These are phyloP conservation scores for Monascus ruber DNA, from an alignment of 2,329 filamentous ascomycete genomes.

Conservation along the genomic window DNA sequence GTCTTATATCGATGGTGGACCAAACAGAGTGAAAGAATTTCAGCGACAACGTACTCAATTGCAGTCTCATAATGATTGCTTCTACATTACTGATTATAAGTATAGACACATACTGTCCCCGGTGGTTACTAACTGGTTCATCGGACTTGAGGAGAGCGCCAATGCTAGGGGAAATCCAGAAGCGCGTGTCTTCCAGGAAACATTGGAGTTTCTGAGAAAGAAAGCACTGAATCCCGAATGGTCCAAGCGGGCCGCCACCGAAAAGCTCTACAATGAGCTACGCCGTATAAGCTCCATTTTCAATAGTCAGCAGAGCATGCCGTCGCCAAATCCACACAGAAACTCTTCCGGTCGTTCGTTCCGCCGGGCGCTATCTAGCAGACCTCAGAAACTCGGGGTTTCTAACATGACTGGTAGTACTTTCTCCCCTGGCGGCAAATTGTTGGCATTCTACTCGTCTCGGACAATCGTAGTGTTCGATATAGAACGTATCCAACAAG, in stretches of 20 bases:
- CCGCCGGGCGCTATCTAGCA: not conserved
- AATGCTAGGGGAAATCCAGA: conserved; percentile 10
- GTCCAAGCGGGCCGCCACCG: conserved; percentile 8
- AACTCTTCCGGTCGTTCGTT: not conserved
- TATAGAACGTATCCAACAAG: conserved; percentile 1
- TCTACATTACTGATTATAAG: conserved; percentile 4
- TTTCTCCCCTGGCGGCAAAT: conserved; percentile 5
- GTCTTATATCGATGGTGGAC: conserved; percentile 24
- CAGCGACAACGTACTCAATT: conserved; percentile 7
- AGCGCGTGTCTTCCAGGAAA: conserved; percentile 11
- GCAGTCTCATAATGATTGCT: conserved; percentile 12
- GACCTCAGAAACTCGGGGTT: not conserved
- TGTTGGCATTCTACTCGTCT: conserved; percentile 3
- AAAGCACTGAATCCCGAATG: conserved; percentile 13
- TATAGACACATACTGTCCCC: conserved; percentile 4
- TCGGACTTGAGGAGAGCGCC: conserved; percentile 1
- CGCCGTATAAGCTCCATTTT: conserved; percentile 4
- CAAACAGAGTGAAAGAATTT: conserved; percentile 12
- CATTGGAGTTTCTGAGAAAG: conserved; percentile 17
- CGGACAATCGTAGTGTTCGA: conserved; percentile 3
- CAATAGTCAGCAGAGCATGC: not conserved
- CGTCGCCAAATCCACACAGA: conserved; percentile 1
- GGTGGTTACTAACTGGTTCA: conserved; percentile 6
- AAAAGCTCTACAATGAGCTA: conserved; percentile 10
- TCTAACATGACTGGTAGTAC: conserved; percentile 1